phyloP scores from a whole-genome alignment of 345 rosid genomes.

The Sisymbrium altissimum region DNA sequence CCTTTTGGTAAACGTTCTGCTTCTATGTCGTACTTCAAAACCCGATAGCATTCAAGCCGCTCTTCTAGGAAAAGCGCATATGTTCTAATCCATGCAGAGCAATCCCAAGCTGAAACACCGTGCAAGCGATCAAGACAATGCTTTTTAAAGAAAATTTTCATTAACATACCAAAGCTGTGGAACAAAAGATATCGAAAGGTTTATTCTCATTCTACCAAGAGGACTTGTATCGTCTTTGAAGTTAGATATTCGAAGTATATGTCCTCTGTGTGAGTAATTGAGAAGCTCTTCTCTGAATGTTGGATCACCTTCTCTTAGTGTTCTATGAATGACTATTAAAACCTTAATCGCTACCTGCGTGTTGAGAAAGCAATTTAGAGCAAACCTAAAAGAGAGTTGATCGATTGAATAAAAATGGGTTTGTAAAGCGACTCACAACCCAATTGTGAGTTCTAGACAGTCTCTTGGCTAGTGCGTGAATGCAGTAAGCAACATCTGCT shows the following conservation, averaged over 20 bases:
- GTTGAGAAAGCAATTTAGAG: neutral
- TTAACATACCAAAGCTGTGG: neutral
- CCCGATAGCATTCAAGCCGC: conserved; percentile 85
- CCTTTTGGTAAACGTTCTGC: conserved; percentile 45
- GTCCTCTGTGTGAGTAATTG: conserved; percentile 84
- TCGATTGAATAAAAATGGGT: neutral
- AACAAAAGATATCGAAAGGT: neutral
- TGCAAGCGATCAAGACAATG: conserved; percentile 7
- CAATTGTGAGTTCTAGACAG: conserved; percentile 86
- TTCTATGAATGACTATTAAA: conserved; percentile 86
- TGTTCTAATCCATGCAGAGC: conserved; percentile 90
- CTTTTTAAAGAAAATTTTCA: neutral
- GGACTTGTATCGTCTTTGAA: conserved; percentile 98
- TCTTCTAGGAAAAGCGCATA: conserved; percentile 93
- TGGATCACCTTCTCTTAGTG: conserved; percentile 96
- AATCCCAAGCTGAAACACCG: conserved; percentile 79
- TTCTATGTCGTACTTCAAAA: conserved; percentile 84
- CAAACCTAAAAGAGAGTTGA: neutral
- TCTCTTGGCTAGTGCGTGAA: conserved; percentile 87
- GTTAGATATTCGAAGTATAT: conserved; percentile 90
- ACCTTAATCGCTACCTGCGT: conserved; percentile 88
- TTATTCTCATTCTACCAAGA: conserved; percentile 48
- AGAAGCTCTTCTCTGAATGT: conserved; percentile 93
- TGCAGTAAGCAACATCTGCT: conserved; percentile 98
- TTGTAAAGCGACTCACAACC: conserved; percentile 52